Conservation (phyloP, 1,284 basidiomycete species). For the Ceratobasidium sp. region DNA sequence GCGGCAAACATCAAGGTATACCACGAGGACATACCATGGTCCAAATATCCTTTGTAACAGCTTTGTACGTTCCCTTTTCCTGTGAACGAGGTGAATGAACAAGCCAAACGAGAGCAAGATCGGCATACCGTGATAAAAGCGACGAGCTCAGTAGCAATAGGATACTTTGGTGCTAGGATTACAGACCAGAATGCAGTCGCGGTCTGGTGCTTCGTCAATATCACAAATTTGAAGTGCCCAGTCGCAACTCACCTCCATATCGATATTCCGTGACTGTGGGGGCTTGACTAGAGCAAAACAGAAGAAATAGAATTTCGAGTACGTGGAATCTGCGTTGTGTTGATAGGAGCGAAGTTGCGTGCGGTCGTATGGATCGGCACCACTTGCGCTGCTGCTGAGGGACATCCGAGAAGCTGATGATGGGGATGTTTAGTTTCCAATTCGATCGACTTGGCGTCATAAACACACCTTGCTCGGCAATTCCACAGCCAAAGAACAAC, state of each 20-base stretch:
- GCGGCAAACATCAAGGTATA: conserved; percentile 44
- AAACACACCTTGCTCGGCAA: conserved; percentile 41
- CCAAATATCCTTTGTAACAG: conserved; percentile 86
- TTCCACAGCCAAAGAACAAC: conserved; percentile 62
- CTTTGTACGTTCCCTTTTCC: conserved; percentile 75
- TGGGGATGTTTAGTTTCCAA: not conserved
- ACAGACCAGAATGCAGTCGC: conserved; percentile 81
- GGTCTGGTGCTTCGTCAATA: conserved; percentile 62
- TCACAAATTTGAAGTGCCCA: not conserved
- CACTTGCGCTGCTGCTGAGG: conserved; percentile 9
- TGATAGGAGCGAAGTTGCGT: conserved; percentile 62
- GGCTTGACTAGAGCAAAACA: conserved; percentile 79
- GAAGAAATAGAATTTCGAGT: conserved; percentile 74
- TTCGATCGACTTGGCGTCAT: not conserved
- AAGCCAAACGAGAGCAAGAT: conserved; percentile 23
- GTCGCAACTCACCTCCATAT: conserved; percentile 72
- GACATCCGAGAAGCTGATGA: conserved; percentile 37
- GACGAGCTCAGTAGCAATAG: conserved; percentile 71
- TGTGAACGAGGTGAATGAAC: conserved; percentile 53
- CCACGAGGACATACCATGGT: conserved; percentile 68
- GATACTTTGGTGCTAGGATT: conserved; percentile 71
- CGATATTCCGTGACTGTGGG: conserved; percentile 75
- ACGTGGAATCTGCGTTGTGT: conserved; percentile 65
- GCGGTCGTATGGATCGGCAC: conserved; percentile 68
- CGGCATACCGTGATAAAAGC: conserved; percentile 72